These are phyloP conservation scores for Leccinellum albellum DNA, from an alignment of 768 basidiomycete genomes.

Conservation along the genomic window DNA sequence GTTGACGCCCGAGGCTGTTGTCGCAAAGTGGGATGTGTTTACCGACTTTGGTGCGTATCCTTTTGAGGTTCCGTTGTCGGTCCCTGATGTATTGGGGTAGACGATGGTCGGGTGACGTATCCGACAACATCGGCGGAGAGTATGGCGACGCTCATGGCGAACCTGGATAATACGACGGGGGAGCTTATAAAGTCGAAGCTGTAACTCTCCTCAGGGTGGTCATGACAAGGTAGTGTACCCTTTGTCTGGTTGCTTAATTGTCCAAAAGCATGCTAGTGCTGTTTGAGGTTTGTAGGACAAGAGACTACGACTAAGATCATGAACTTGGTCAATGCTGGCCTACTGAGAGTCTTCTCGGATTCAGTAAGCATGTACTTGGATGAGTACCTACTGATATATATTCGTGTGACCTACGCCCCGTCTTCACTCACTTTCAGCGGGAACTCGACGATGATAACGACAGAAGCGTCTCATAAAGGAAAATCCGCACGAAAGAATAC, in stretches of 20 bases:
- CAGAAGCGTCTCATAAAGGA: slow-evolving; percentile 87
- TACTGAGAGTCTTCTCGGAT: too few species aligned
- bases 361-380: too few species aligned
- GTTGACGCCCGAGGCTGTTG: slow-evolving; percentile 76
- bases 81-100: slow-evolving; percentile 33
- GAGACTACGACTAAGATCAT: too few species aligned
- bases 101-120: slow-evolving; percentile 79
- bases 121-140: slow-evolving; percentile 74
- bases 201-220: slow-evolving; percentile 24
- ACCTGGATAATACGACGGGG: slow-evolving; percentile 41
- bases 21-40: slow-evolving; percentile 76
- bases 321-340: too few species aligned
- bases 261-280: too few species aligned
- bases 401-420: too few species aligned
- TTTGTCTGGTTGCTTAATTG: neutral
- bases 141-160: slow-evolving; percentile 68
- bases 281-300: too few species aligned
- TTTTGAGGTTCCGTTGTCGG: neutral
- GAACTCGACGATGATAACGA: slow-evolving; percentile 85
- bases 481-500: slow-evolving; percentile 7
- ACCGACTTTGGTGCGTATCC: slow-evolving; percentile 70
- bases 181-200: slow-evolving; percentile 49
- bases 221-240: neutral
- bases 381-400: too few species aligned
- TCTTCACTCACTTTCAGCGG: slow-evolving; percentile 62